These are phyloP conservation scores for Metroxylon sagu DNA, from an alignment of 176 grass and related monocot species.

Conservation along the genomic window DNA sequence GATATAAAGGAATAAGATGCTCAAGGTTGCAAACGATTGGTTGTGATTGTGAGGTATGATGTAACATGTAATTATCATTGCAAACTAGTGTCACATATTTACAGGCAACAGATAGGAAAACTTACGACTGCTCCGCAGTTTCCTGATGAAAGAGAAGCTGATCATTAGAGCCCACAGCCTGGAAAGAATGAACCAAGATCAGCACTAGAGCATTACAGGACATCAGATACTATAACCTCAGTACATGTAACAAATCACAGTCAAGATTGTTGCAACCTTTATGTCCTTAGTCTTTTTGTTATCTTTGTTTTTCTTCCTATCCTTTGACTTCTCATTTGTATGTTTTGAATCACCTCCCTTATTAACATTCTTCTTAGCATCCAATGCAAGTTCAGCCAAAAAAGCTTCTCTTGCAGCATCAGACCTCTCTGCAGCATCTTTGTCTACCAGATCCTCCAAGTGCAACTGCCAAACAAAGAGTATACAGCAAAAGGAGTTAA, in stretches of 20 bases:
- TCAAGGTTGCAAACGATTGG: too few species aligned
- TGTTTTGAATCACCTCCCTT: slow-evolving; percentile 53
- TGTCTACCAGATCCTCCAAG: slow-evolving; percentile 78
- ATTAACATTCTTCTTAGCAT: slow-evolving; percentile 69
- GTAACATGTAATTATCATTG: too few species aligned
- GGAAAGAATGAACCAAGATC: slow-evolving; percentile 25
- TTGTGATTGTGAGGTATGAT: too few species aligned
- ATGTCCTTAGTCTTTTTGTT: slow-evolving; percentile 52
- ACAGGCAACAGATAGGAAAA: not conserved
- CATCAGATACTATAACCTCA: not conserved
- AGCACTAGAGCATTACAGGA: slow-evolving; percentile 17
- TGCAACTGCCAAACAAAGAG: slow-evolving; percentile 33
- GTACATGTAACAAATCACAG: slow-evolving; percentile 1
- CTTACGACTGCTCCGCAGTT: slow-evolving; percentile 63
- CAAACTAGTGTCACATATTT: too few species aligned
- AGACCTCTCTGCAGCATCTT: slow-evolving; percentile 88
- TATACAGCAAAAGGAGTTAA: not conserved
- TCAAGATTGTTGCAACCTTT: slow-evolving; percentile 42
- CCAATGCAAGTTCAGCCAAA: slow-evolving; percentile 81
- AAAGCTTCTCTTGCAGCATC: slow-evolving; percentile 95
- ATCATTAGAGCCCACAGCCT: slow-evolving; percentile 49
- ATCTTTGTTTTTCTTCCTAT: slow-evolving; percentile 85
- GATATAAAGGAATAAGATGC: too few species aligned
- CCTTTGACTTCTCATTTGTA: slow-evolving; percentile 67
- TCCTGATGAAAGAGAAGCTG: slow-evolving; percentile 48